Base-by-base conservation (phyloP, 2,329 filamentous ascomycete genomes). In the Arachnopeziza araneosa region DNA sequence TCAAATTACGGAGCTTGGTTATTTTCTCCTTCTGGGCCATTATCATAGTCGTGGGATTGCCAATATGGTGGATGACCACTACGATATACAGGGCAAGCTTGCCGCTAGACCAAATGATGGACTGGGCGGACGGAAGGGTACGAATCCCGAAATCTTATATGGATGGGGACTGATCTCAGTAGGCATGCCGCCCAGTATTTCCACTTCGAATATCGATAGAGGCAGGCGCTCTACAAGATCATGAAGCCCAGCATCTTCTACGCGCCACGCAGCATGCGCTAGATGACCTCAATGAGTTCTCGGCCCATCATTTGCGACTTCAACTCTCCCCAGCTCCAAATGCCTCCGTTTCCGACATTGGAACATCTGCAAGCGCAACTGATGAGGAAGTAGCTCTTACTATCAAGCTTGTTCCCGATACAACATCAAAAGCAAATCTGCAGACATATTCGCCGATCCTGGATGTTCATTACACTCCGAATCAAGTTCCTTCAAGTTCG, bases 61-160 rank as follows among this genome's bases (percentile, higher is more conserved):
- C 95, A 60, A 88, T 96, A 83, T 99, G 95, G 95, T 96, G 91
- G 86, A 87, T 86, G 74, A 98, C 95, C 0, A 99, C 95, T 3
- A 89, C 90, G 0, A 96, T 98, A 58, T 93, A 96, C 74, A 85
- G 95, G 58, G 93, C 93, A 14, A 82, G 86, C 52, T 78, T 99
- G 67, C 95, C 95, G 5, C 75, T 97, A 66, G 83, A 89, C 71
- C 83, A 87, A 58, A 99, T 99, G 95, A 83, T 89, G 67, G 83
- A 89, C 63, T 98, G 95, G 93, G 90, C 91, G 10, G 90, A 96
- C 70, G 92, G 92, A 65, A 91, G 89, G 82, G 93, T 96, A 74
- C 44, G 59, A 32, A 23, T 36, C 53, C n/a, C 9, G 36, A 50
- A 44, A 24, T 36, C 24, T 53, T 57, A 10, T 8, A 24, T 21